Evolutionary conservation across 2,329 filamentous ascomycete species (phyloP), one percentile per base, ranked within the genome.

Genomic region (Pseudonectria buxi): DNA sequence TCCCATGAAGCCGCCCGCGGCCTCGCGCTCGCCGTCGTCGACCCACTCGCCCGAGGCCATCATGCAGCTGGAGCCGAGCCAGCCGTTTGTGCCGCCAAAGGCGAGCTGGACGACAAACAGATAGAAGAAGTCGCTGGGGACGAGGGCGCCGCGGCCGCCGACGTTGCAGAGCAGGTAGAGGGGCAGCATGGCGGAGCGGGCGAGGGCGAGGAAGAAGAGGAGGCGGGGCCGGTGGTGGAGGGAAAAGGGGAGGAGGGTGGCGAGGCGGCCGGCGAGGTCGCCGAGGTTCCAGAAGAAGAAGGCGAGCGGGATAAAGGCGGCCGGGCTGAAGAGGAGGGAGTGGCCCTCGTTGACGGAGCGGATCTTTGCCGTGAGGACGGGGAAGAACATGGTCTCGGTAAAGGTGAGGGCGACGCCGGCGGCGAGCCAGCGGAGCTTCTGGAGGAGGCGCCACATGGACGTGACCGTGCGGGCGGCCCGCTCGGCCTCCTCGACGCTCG

Each of bases 261-360:
- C 58, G 14, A 94, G 63, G 7, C 92, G 78, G 6, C 92, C 92
- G 11, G 76, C 43, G 7, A 96, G 67, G 56, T 96, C 92, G 28
- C 92, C 92, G 3, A 82, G 57, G 56, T 96, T 98, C 92, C 92
- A 98, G 56, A 92, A 77, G 40, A 96, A 76, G 61, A 96, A 94
- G 4, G 76, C 87, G 1, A 95, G 71, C 0, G 92, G 89, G 39
- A 96, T 89, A 58, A 96, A 98, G 12, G 82, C 79, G 1, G 78
- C 70, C 0, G 86, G 78, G 34, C 78, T 76, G 46, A 94, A 76
- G 12, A 94, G 63, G 12, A 72, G 65, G 10, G 74, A 69, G 7
- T 55, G 43, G 43, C 49, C 56, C 40, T 54, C 50, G 15, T 53
- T 50, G 10, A 73, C 65, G 7, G 71, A 74, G 24, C 63, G 51